These are phyloP conservation scores for Hemerocallis citrina DNA, from an alignment of 106 monocot genomes.

Conservation along the genomic window DNA sequence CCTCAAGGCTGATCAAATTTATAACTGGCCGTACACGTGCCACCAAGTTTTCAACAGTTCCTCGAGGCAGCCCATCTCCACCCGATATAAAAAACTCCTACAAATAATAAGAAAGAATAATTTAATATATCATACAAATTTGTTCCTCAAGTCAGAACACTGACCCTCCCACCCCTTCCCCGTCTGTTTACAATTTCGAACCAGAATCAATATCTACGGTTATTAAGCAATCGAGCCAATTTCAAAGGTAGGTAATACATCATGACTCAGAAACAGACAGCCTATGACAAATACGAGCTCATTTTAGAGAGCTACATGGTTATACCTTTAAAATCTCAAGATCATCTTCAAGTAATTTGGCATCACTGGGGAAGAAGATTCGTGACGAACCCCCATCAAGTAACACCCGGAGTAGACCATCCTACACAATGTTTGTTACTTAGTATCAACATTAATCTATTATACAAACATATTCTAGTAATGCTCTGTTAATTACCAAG, in stretches of 20 bases:
- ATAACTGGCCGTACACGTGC: conserved; percentile 80
- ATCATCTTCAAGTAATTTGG: conserved; percentile 80
- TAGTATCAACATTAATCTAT: background rate
- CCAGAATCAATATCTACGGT: no score
- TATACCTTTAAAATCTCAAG: conserved; percentile 80
- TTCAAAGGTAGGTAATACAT: background rate
- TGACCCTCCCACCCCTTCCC: no score
- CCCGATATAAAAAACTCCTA: conserved; percentile 98
- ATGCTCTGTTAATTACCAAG: conserved; percentile 31
- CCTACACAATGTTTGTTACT: conserved; percentile 29
- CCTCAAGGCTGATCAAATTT: conserved; percentile 68
- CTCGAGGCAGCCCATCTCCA: conserved; percentile 96
- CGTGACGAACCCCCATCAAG: conserved; percentile 88
- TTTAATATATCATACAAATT: background rate
- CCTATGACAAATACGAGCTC: background rate
- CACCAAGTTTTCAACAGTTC: conserved; percentile 88
- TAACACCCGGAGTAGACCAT: conserved; percentile 77
- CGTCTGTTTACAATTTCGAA: no score
- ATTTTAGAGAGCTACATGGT: background rate
- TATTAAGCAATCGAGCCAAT: background rate
- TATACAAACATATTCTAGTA: background rate
- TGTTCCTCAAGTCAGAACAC: no score
- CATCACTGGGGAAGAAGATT: conserved; percentile 66
- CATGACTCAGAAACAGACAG: background rate
- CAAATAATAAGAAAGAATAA: conserved; percentile 1